Base-by-base conservation (phyloP, 2,329 filamentous ascomycete species). In the Claviceps spartinae region DNA sequence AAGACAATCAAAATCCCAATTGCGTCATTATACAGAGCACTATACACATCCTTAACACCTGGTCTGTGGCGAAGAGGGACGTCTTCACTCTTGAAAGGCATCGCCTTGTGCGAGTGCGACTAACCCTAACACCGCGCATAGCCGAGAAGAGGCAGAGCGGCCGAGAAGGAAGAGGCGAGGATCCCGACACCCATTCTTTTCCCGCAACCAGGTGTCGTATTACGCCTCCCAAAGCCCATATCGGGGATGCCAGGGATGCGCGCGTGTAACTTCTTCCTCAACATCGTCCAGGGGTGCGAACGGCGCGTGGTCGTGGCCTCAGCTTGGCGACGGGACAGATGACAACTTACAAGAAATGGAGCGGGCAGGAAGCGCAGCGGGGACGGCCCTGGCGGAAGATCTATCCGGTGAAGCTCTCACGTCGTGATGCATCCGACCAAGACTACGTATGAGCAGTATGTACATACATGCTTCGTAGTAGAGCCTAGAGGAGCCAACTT, bases 31-130 rank as follows among this genome's bases (percentile, higher is more conserved):
- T 50, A 50, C 47, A 38, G 48, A 47, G 30, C 30, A 34, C 30
- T 34, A 9, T 11, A 34, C 30, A 34, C 9, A 34, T 34, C 30
- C 30, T 11, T 34, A 34, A 34, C 30, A 34, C 4, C 30, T 34
- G 11, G 30, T 34, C 18, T 40, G 42, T 36, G 40, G 20, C 38
- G 46, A 30, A 37, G 41, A 30, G 43, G 24, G 22, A 30, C 6
- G 26, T 45, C 22, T 30, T 18, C 3, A 16, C n/a, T 20, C 34
- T n/a, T 22, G 20, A 20, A 16, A 18, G 30, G 18, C 14, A 20
- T 18, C 41, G 20, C 22, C 41, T 52, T 34, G 40, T 48, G 36
- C 51, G 18, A 40, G 24, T 52, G 47, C 51, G 36, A 48, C 51
- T 34, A 11, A 34, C 30, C 30, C 30, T 34, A 34, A 11, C 30